Evolutionary conservation across 148 eudicot species (phyloP).

Genomic region (Pouteria glomerata): DNA sequence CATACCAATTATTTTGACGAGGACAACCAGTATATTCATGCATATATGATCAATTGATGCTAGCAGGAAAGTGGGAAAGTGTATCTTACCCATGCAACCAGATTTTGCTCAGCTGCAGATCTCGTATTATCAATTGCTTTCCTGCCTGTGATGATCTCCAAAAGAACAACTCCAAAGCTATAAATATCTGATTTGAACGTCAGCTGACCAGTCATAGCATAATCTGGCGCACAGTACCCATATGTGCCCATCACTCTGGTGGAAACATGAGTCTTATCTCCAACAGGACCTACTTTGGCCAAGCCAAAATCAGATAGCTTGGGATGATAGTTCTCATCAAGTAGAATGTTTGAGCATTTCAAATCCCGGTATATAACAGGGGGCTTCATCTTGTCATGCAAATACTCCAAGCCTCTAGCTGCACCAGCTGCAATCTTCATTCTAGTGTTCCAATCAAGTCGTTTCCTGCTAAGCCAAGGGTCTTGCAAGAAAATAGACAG

Average conservation of each 20-base stretch:
- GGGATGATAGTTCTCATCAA: conserved; percentile 52
- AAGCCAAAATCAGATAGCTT: too few species aligned
- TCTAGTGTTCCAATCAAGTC: conserved; percentile 24
- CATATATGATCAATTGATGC: conserved; percentile 2
- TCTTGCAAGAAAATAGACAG: conserved; percentile 23
- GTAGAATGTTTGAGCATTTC: conserved; percentile 68
- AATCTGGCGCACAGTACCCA: too few species aligned
- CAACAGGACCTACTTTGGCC: conserved; percentile 50
- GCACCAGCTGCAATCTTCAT: too few species aligned
- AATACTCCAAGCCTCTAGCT: conserved; percentile 27
- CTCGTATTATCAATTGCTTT: conserved; percentile 49
- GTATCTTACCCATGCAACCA: conserved; percentile 75
- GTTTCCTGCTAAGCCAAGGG: conserved; percentile 24
- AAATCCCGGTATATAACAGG: too few species aligned
- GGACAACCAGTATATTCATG: neutral
- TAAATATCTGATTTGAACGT: conserved; percentile 70
- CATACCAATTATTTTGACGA: neutral
- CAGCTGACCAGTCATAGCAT: conserved; percentile 66
- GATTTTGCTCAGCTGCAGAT: conserved; percentile 46
- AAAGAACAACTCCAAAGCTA: conserved; percentile 21
- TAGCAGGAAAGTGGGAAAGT: neutral
- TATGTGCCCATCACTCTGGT: too few species aligned
- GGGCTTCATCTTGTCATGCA: conserved; percentile 47
- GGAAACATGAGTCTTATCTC: conserved; percentile 20
- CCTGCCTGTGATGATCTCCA: conserved; percentile 79